phyloP scores from a whole-genome alignment of 768 basidiomycete genomes.

The Boletus rex-veris region DNA sequence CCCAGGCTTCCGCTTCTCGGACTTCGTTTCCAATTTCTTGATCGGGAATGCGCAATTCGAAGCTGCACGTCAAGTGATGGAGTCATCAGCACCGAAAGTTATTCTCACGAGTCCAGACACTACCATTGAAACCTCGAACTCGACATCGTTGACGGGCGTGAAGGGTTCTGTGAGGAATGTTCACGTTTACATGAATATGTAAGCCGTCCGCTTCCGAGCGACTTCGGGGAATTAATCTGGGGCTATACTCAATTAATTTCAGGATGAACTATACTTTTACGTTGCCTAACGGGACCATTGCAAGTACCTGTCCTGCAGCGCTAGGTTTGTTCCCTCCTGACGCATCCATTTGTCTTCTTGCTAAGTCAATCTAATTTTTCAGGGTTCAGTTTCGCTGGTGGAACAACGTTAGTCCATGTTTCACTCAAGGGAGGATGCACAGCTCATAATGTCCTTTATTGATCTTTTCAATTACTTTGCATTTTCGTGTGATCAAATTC shows the following conservation, averaged over 20 bases:
- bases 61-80: slow-evolving; percentile 66
- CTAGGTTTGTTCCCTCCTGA: slow-evolving; percentile 47
- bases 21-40: slow-evolving; percentile 71
- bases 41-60: slow-evolving; percentile 69
- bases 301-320: slow-evolving; percentile 74
- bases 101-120: slow-evolving; percentile 20
- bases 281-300: slow-evolving; percentile 62
- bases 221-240: background rate
- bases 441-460: background rate
- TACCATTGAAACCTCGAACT: slow-evolving; percentile 16
- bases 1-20: slow-evolving; percentile 70
- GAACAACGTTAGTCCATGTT: slow-evolving; percentile 64
- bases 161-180: slow-evolving; percentile 63
- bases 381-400: slow-evolving; percentile 78
- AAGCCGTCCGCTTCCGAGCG: slow-evolving; percentile 17
- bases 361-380: background rate
- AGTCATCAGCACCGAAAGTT: slow-evolving; percentile 13
- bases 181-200: slow-evolving; percentile 74
- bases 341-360: background rate
- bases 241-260: background rate
- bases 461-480: no score
- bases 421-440: background rate
- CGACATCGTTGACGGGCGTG: slow-evolving; percentile 40
- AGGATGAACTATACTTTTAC: slow-evolving; percentile 65
- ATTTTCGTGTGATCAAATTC: background rate